A percentile compares a stretch with the other conserved stretches of the same genome.
Conservation (phyloP, 306 rosid genomes). For the Senna siamea region DNA sequence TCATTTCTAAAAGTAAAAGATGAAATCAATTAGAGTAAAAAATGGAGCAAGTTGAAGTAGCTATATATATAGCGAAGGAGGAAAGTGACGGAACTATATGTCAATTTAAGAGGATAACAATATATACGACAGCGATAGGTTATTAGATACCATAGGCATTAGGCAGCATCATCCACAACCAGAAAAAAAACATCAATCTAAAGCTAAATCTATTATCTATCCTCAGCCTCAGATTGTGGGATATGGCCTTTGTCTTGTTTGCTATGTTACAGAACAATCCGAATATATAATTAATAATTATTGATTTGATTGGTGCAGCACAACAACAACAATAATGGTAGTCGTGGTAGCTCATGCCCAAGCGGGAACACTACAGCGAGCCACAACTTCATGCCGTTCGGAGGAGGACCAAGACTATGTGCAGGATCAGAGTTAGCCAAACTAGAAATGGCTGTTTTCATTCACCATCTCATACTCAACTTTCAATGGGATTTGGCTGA, state of each 20-base stretch:
- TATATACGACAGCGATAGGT: background rate
- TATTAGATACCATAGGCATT: no score
- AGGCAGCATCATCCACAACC: background rate
- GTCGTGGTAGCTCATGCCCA: background rate
- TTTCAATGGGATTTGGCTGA: slow-evolving; percentile 4
- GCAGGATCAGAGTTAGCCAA: slow-evolving; percentile 19
- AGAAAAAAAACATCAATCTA: background rate
- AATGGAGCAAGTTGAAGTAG: background rate
- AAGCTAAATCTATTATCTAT: slow-evolving; percentile 8
- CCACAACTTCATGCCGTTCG: slow-evolving; percentile 25
- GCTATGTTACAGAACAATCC: background rate
- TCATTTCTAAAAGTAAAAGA: no score
- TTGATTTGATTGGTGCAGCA: background rate
- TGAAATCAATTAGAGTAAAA: background rate
- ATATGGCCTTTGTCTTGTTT: slow-evolving; percentile 21
- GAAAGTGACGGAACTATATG: background rate
- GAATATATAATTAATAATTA: background rate
- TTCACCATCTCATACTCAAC: slow-evolving; percentile 24
- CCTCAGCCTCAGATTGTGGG: slow-evolving; percentile 17
- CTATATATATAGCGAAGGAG: background rate
- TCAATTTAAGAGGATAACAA: slow-evolving; percentile 3
- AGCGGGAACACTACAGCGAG: background rate
- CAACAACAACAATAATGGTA: slow-evolving; percentile 2
- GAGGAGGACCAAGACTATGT: slow-evolving; percentile 11
- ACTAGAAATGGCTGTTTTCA: slow-evolving; percentile 14